A percentile compares a stretch with the other conserved stretches of the same genome.
Evolutionary conservation across 805 yeast species (phyloP).

Genomic region (Yarrowia porcina): DNA sequence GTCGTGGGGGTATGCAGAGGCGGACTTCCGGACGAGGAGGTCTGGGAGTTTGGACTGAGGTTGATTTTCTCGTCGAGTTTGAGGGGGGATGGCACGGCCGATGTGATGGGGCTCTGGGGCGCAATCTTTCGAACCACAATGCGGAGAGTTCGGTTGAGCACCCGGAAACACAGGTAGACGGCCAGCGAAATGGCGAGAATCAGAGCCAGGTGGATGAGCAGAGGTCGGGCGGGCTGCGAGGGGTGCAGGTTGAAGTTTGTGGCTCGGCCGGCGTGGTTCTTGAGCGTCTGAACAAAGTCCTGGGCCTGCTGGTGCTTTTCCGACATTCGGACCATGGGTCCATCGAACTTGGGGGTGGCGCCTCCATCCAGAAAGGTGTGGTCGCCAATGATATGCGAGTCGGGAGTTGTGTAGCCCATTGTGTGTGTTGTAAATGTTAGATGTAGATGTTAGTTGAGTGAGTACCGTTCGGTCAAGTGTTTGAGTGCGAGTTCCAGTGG

Average conservation of each 20-base stretch:
- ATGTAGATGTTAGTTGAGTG: no score
- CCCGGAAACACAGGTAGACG: constrained; percentile 11
- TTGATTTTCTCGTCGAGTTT: constrained; percentile 14
- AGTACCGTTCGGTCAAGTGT: no score
- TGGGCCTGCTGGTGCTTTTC: constrained; percentile 15
- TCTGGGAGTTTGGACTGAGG: constrained; percentile 11
- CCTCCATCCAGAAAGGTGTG: constrained; percentile 21
- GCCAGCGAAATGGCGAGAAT: constrained; percentile 20
- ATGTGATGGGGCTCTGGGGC: constrained; percentile 6
- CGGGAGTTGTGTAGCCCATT: constrained; percentile 20
- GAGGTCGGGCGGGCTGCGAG: constrained; percentile 20
- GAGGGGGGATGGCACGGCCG: constrained; percentile 9
- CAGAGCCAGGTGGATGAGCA: constrained; percentile 8
- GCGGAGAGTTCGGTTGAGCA: not conserved
- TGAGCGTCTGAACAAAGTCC: constrained; percentile 4
- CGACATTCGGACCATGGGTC: constrained; percentile 11
- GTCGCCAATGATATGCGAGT: constrained; percentile 19
- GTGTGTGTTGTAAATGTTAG: not conserved
- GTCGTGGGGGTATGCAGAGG: constrained; percentile 11
- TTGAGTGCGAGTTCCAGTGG: no score
- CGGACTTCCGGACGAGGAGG: constrained; percentile 9
- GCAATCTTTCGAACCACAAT: constrained; percentile 2
- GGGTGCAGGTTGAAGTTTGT: constrained; percentile 23
- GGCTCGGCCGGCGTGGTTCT: constrained; percentile 21
- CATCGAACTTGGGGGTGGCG: constrained; percentile 20